A percentile compares a stretch with the other conserved stretches of the same genome.
Conservation (phyloP, 306 rosid genomes). For the Morella rubra region DNA sequence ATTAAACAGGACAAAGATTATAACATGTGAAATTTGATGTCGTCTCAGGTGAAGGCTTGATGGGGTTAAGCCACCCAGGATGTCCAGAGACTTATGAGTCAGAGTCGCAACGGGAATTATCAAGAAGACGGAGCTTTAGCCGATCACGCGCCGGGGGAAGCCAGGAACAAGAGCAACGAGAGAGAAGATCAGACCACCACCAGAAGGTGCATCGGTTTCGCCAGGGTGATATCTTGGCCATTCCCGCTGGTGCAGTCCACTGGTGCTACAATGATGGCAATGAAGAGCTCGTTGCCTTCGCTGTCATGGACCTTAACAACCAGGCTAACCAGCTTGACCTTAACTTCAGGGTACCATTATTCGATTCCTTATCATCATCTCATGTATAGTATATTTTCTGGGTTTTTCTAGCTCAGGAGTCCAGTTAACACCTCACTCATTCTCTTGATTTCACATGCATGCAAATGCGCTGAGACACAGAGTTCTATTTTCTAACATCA, state of each 20-base stretch:
- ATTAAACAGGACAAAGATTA: too few species aligned
- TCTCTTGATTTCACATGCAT: too few species aligned
- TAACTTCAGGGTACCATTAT: conserved; percentile 10
- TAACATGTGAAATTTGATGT: not conserved
- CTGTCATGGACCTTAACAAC: conserved; percentile 30
- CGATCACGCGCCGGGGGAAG: not conserved
- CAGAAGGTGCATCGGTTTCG: conserved; percentile 26
- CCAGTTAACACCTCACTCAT: too few species aligned
- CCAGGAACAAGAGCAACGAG: not conserved
- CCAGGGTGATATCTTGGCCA: conserved; percentile 26
- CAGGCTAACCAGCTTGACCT: conserved; percentile 32
- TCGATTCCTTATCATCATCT: not conserved
- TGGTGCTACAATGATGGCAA: conserved; percentile 31
- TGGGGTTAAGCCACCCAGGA: conserved; percentile 26
- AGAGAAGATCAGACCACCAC: conserved; percentile 20
- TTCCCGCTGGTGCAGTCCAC: conserved; percentile 18
- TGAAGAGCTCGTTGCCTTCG: conserved; percentile 19
- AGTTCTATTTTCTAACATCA: too few species aligned
- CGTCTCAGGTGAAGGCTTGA: conserved; percentile 24
- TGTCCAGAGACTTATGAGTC: conserved; percentile 31
- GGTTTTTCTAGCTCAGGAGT: too few species aligned
- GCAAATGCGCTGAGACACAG: too few species aligned
- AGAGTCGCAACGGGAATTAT: not conserved
- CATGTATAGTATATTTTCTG: too few species aligned
- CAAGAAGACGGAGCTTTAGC: not conserved